Evolutionary conservation across 148 eudicot genomes (phyloP).

Genomic region (Chenopodium album): DNA sequence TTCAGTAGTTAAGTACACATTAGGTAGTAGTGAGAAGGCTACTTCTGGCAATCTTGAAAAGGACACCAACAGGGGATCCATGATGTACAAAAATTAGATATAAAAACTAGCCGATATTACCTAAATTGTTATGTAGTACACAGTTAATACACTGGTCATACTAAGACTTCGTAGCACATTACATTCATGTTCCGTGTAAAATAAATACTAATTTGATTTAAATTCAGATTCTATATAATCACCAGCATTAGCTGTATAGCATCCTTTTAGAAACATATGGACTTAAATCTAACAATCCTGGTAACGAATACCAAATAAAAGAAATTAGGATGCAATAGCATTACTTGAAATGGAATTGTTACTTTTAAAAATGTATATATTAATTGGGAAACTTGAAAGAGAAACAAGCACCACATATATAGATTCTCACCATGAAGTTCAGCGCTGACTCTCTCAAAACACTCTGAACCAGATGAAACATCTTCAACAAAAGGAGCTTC

Average conservation of each 20-base stretch:
- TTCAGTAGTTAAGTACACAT: not conserved
- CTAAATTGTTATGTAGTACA: not conserved
- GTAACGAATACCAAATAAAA: not conserved
- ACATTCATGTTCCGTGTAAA: not conserved
- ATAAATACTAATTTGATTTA: no score
- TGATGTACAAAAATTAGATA: not conserved
- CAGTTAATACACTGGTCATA: not conserved
- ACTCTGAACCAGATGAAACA: constrained; percentile 72
- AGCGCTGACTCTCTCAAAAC: constrained; percentile 78
- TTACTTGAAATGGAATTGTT: not conserved
- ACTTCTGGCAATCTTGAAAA: not conserved
- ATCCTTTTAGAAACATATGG: not conserved
- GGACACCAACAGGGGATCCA: not conserved
- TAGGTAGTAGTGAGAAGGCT: not conserved
- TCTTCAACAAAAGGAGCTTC: constrained; percentile 65
- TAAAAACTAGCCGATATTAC: no score
- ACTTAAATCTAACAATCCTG: not conserved
- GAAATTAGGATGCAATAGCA: not conserved
- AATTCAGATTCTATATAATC: not conserved
- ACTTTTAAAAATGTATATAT: not conserved
- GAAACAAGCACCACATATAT: not conserved
- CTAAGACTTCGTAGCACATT: not conserved
- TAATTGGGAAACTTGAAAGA: not conserved
- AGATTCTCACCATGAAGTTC: constrained; percentile 69
- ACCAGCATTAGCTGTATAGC: not conserved